These are phyloP conservation scores for Boletus edulis DNA, from an alignment of 768 basidiomycete species.

Conservation along the genomic window DNA sequence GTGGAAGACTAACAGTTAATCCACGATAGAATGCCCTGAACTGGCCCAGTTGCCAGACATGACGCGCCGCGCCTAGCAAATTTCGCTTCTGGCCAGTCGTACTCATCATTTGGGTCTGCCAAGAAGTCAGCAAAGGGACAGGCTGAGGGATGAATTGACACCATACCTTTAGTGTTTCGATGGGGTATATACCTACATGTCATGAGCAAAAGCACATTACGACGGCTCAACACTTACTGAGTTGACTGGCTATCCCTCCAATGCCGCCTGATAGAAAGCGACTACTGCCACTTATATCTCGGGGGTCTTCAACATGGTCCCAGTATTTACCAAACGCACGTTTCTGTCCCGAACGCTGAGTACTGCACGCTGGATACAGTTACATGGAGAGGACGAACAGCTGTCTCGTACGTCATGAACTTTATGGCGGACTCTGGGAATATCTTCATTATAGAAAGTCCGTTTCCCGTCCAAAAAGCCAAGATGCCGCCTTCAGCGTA, in stretches of 20 bases:
- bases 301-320: constrained; percentile 86
- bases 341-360: constrained; percentile 58
- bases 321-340: constrained; percentile 88
- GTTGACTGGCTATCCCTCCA: constrained; percentile 91
- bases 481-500: constrained; percentile 87
- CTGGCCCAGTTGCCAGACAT: constrained; percentile 78
- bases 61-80: constrained; percentile 59
- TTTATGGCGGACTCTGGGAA: constrained; percentile 99
- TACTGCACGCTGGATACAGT: constrained; percentile 10
- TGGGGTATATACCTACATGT: constrained; percentile 83
- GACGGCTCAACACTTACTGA: constrained; percentile 53
- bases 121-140: constrained; percentile 2
- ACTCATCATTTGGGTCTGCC: constrained; percentile 95
- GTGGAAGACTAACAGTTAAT: constrained; percentile 63
- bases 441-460: constrained; percentile 91
- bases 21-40: constrained; percentile 88
- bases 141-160: background rate
- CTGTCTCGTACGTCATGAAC: constrained; percentile 92
- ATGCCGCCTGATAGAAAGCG: constrained; percentile 95
- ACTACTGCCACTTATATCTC: constrained; percentile 87
- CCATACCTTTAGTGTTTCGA: constrained; percentile 89
- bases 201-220: constrained; percentile 15
- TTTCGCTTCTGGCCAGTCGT: constrained; percentile 61
- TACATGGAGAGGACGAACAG: constrained; percentile 51
- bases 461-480: constrained; percentile 98